Evolutionary conservation across 1,284 basidiomycete species (phyloP), one percentile per base, ranked within the genome.

Genomic region (Puccinia triticina): DNA sequence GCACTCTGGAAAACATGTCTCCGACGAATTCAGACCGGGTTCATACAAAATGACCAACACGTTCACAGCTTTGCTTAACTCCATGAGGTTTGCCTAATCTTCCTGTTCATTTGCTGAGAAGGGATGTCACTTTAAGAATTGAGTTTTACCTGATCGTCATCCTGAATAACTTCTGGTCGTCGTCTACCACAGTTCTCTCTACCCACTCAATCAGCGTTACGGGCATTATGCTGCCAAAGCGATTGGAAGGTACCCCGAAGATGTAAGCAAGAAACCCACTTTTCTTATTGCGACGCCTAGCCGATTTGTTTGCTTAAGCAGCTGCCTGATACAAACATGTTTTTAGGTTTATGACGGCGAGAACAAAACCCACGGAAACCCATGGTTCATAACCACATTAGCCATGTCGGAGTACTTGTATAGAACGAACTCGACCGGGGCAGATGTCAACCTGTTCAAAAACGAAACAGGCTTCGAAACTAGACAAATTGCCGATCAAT

Each of bases 371-470:
- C 71, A 82, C 78, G 77, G 84, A 53, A 83, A 84, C 73, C 84
- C 84, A 29, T 84, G 84, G 84, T 84, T 83, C 75, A 74, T 84
- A 23, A 81, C 81, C 21, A 84, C 84, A 18, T 72, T 83, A 29
- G 84, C 84, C 3, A 77, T 79, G 43, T 43, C 83, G 4, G 84
- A 84, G 67, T 66, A 83, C n/a, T 57, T 84, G 21, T 84, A 83
- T 46, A 46, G 78, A 48, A 40, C 83, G 4, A 61, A 74, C 14
- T 82, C 83, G 2, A 84, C 83, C 37, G 80, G 71, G 48, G 43
- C 75, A 0, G 83, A 77, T 1, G 84, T 83, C 40, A 80, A 59
- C 14, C 66, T 84, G 10, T 85, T 83, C 83, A 50, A 59, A 37
- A 84, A 85, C 64, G 85, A 84, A 34, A 73, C 77, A 5, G 72